A percentile compares a stretch with the other conserved stretches of the same genome.
These are phyloP conservation scores for Allomyces macrogynus DNA, from an alignment of 192 early-diverging fungal genomes.

Conservation along the genomic window DNA sequence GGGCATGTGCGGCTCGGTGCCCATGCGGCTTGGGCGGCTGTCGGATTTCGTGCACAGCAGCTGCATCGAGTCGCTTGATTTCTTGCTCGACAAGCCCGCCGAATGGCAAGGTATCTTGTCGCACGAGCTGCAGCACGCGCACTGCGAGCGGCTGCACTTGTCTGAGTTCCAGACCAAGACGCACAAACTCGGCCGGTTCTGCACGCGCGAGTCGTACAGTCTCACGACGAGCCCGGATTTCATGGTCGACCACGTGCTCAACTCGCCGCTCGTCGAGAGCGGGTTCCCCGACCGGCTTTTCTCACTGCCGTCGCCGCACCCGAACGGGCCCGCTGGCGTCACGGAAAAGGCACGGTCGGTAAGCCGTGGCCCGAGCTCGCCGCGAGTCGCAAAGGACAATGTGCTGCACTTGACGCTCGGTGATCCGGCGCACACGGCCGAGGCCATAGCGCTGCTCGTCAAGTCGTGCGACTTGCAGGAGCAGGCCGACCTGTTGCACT, in stretches of 20 bases:
- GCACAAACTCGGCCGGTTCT: too few species aligned
- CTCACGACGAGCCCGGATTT: too few species aligned
- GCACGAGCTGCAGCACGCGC: too few species aligned
- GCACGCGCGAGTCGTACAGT: too few species aligned
- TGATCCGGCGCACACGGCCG: slow-evolving; percentile 34
- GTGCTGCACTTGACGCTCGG: slow-evolving; percentile 39
- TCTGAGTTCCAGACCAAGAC: too few species aligned
- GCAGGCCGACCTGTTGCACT: slow-evolving; percentile 62
- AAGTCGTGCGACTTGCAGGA: slow-evolving; percentile 55
- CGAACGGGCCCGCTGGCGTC: background rate
- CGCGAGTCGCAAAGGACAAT: slow-evolving; percentile 4
- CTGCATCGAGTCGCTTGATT: slow-evolving; percentile 60
- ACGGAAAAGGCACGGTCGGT: slow-evolving; percentile 2
- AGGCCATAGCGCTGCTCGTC: slow-evolving; percentile 34
- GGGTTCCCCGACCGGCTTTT: background rate
- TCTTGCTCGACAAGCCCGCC: slow-evolving; percentile 46
- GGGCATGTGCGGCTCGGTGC: slow-evolving; percentile 41
- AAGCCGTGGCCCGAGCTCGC: background rate
- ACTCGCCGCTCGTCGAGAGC: slow-evolving; percentile 1
- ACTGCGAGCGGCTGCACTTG: too few species aligned
- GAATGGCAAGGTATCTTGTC: slow-evolving; percentile 23
- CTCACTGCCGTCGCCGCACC: too few species aligned
- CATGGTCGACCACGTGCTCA: background rate
- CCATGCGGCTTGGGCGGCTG: slow-evolving; percentile 56
- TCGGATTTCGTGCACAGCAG: slow-evolving; percentile 57